These are phyloP conservation scores for Nicotiana noctiflora DNA, from an alignment of 257 asterid genomes.

Conservation along the genomic window DNA sequence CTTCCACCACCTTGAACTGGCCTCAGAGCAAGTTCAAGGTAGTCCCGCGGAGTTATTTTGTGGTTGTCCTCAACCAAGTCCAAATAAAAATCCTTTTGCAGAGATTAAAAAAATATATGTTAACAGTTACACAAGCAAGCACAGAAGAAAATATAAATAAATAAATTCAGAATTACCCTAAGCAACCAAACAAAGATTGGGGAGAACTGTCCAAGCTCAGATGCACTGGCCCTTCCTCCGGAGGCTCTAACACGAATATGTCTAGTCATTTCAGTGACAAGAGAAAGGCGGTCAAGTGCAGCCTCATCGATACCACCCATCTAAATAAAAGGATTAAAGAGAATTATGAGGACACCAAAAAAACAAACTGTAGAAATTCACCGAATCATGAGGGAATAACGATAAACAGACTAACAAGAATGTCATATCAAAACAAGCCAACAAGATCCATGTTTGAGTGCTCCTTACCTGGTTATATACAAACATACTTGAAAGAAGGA, in stretches of 20 bases:
- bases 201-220: constrained; percentile 93
- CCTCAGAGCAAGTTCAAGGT: constrained; percentile 86
- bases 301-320: constrained; percentile 99
- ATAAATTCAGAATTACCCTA: constrained; percentile 52
- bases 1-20: constrained; percentile 72
- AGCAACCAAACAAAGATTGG: constrained; percentile 98
- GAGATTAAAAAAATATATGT: neutral
- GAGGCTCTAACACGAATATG: constrained; percentile 96
- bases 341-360: neutral
- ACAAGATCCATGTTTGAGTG: neutral
- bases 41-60: constrained; percentile 96
- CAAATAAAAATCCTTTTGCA: constrained; percentile 83
- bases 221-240: constrained; percentile 73
- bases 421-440: neutral
- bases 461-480: constrained; percentile 83
- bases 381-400: neutral
- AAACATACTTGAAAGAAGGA: constrained; percentile 95
- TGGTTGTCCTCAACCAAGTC: constrained; percentile 80
- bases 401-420: neutral
- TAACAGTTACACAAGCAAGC: constrained; percentile 6
- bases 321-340: constrained; percentile 29
- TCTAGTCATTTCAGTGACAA: constrained; percentile 98
- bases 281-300: constrained; percentile 95
- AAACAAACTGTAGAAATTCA: neutral
- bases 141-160: neutral